A percentile compares a stretch with the other conserved stretches of the same genome.
These are phyloP conservation scores for Golubevia sp. DNA, from an alignment of 1,284 basidiomycete genomes.

Conservation along the genomic window DNA sequence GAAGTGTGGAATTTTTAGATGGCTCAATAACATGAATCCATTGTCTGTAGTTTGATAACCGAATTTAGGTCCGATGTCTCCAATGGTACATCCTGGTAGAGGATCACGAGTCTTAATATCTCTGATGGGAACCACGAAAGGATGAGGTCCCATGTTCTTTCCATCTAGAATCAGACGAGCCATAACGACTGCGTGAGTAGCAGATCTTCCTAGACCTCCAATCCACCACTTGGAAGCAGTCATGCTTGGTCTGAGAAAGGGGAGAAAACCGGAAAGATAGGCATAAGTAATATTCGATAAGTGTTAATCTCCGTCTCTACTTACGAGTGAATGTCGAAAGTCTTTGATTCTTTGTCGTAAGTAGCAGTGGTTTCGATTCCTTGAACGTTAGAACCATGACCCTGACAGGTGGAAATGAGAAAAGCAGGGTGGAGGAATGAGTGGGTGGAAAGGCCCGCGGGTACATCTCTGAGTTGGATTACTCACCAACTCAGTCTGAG, in stretches of 20 bases:
- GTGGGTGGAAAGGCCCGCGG: too few species aligned
- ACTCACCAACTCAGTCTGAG: conserved; percentile 38
- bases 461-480: too few species aligned
- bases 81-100: conserved; percentile 57
- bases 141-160: conserved; percentile 61
- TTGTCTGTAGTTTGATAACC: conserved; percentile 62
- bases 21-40: conserved; percentile 34
- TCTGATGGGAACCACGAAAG: conserved; percentile 62
- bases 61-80: conserved; percentile 15
- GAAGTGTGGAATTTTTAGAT: conserved; percentile 59
- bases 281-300: neutral
- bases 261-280: too few species aligned
- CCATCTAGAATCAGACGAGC: conserved; percentile 61
- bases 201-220: conserved; percentile 61
- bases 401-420: neutral
- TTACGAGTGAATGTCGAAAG: conserved; percentile 33
- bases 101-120: conserved; percentile 60
- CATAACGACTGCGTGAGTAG: conserved; percentile 63
- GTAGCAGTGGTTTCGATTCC: conserved; percentile 47
- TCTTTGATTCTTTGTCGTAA: conserved; percentile 32
- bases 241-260: conserved; percentile 19
- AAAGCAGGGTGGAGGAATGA: too few species aligned
- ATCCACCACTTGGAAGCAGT: conserved; percentile 59
- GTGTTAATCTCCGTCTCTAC: neutral
- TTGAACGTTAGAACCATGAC: conserved; percentile 50